These are phyloP conservation scores for Penicillium rolfsii DNA, from an alignment of 2,329 filamentous ascomycete genomes.

Conservation along the genomic window DNA sequence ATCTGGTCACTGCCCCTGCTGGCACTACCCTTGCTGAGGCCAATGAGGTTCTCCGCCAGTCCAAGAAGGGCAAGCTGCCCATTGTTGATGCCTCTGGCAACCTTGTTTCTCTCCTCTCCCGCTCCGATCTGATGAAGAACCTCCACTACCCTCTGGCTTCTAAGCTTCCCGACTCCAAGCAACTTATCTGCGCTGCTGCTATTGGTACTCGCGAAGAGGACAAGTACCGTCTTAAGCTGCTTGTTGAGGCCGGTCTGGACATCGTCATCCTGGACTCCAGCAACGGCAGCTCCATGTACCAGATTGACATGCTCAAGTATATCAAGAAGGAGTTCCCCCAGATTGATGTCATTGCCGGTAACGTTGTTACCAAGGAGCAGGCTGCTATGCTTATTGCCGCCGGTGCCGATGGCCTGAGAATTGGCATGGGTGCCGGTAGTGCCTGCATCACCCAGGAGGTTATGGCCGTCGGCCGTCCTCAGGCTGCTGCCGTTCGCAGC, in stretches of 20 bases:
- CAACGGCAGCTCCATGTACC: conserved; percentile 98
- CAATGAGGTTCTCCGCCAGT: conserved; percentile 89
- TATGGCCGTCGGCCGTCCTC: conserved; percentile 96
- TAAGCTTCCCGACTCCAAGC: conserved; percentile 95
- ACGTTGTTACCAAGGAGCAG: conserved; percentile 97
- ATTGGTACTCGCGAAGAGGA: conserved; percentile 95
- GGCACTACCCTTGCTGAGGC: conserved; percentile 86
- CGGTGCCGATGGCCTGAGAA: conserved; percentile 93
- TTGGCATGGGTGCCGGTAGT: conserved; percentile 97
- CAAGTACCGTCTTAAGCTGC: conserved; percentile 79
- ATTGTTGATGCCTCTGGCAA: conserved; percentile 84
- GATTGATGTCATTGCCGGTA: conserved; percentile 95
- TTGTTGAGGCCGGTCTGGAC: conserved; percentile 93
- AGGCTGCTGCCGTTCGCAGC: conserved; percentile 89
- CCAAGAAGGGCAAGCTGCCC: conserved; percentile 97
- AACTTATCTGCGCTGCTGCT: conserved; percentile 91
- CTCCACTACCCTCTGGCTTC: conserved; percentile 94
- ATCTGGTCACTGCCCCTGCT: conserved; percentile 82
- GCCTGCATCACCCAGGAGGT: conserved; percentile 99
- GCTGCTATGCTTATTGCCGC: conserved; percentile 89
- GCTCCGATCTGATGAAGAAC: conserved; percentile 98
- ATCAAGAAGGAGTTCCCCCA: conserved; percentile 83
- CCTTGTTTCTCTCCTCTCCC: conserved; percentile 86
- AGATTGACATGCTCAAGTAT: conserved; percentile 97
- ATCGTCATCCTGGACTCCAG: conserved; percentile 94